Conservation (phyloP, 2,329 filamentous ascomycete species). For the Aaosphaeria pasadenensis region DNA sequence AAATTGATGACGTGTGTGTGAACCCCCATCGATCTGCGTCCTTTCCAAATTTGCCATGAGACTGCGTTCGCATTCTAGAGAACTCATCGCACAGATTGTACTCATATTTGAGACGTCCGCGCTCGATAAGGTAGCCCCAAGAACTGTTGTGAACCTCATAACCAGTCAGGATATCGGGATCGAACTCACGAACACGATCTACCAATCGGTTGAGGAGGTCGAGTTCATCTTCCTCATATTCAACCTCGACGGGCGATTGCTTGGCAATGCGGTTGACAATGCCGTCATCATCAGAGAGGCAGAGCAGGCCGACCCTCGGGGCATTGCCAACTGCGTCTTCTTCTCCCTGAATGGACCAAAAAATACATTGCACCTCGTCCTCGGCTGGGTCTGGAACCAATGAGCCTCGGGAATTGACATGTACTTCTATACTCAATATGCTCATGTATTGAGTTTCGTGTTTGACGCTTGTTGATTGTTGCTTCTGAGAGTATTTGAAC, state of each 20-base stretch:
- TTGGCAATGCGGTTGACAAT: constrained; percentile 61
- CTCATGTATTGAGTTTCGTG: constrained; percentile 94
- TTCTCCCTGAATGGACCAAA: constrained; percentile 84
- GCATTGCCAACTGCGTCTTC: constrained; percentile 57
- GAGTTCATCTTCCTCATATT: constrained; percentile 75
- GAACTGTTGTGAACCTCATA: constrained; percentile 92
- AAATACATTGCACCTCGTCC: constrained; percentile 83
- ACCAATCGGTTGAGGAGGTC: constrained; percentile 83
- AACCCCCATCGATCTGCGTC: constrained; percentile 91
- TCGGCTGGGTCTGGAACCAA: constrained; percentile 85
- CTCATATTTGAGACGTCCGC: constrained; percentile 80
- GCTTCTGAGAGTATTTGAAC: constrained; percentile 81
- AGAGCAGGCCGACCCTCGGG: constrained; percentile 67
- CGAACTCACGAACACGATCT: constrained; percentile 76
- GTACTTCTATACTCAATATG: constrained; percentile 88
- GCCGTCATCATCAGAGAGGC: constrained; percentile 62
- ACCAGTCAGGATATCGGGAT: constrained; percentile 90
- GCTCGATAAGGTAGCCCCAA: constrained; percentile 94
- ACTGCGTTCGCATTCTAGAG: constrained; percentile 80
- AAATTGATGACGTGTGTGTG: constrained; percentile 87
- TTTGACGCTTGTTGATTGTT: constrained; percentile 70
- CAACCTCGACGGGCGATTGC: constrained; percentile 61
- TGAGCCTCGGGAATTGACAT: constrained; percentile 80
- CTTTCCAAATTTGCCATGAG: constrained; percentile 79
- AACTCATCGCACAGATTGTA: constrained; percentile 89